These are phyloP conservation scores for Talaromyces nanjingensis DNA, from an alignment of 495 filamentous ascomycete genomes.

Conservation along the genomic window DNA sequence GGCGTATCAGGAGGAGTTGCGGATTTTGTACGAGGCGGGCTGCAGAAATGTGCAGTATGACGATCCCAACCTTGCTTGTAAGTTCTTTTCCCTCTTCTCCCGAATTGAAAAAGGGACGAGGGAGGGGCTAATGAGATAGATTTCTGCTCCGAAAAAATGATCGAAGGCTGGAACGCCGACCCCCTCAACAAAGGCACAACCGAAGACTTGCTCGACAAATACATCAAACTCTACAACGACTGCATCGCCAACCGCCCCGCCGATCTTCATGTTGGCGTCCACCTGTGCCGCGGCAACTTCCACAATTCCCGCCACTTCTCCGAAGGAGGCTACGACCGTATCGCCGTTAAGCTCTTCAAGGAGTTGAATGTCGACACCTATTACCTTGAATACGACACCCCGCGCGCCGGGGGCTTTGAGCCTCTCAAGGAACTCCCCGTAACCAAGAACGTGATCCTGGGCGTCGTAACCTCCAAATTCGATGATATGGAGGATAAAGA, in stretches of 20 bases:
- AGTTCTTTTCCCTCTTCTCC: slow-evolving; percentile 19
- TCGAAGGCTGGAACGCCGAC: slow-evolving; percentile 57
- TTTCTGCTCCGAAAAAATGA: slow-evolving; percentile 73
- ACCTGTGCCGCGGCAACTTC: slow-evolving; percentile 79
- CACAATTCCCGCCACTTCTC: slow-evolving; percentile 71
- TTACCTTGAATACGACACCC: slow-evolving; percentile 80
- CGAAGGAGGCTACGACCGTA: slow-evolving; percentile 73
- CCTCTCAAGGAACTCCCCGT: slow-evolving; percentile 65
- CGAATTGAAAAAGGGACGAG: too few relatives aligned
- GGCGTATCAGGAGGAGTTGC: slow-evolving; percentile 61
- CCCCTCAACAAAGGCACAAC: slow-evolving; percentile 47
- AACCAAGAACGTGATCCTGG: slow-evolving; percentile 70
- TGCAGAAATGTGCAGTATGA: slow-evolving; percentile 68
- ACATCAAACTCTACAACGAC: slow-evolving; percentile 73
- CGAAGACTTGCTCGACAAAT: slow-evolving; percentile 63
- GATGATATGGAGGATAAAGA: slow-evolving; percentile 67
- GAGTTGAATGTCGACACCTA: slow-evolving; percentile 70
- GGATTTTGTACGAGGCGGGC: slow-evolving; percentile 61
- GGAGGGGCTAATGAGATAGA: slow-evolving; percentile 33
- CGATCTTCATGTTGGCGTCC: slow-evolving; percentile 71
- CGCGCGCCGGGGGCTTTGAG: slow-evolving; percentile 69
- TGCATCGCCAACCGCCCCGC: slow-evolving; percentile 53
- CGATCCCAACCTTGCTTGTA: slow-evolving; percentile 71
- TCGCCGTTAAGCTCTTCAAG: slow-evolving; percentile 73
- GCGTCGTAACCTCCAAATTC: slow-evolving; percentile 69